These are phyloP conservation scores for Brassica hybrid DNA, from an alignment of 441 rosid species.

Conservation along the genomic window DNA sequence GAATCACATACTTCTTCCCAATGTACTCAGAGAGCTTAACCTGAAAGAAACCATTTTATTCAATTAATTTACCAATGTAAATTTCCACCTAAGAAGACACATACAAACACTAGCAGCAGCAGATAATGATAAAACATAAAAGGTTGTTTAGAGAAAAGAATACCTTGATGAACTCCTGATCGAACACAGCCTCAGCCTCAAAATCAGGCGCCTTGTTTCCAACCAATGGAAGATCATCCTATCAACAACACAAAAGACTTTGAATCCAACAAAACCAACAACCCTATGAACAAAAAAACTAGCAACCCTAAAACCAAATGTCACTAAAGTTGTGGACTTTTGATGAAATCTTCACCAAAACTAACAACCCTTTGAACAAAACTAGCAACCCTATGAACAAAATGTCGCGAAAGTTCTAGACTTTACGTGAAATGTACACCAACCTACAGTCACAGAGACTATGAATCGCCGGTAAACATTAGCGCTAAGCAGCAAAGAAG, in stretches of 20 bases:
- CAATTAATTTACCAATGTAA: constrained; percentile 10
- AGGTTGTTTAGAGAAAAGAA: constrained; percentile 6
- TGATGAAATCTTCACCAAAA: background rate
- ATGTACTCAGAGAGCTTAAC: constrained; percentile 90
- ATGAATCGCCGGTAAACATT: background rate
- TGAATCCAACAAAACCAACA: background rate
- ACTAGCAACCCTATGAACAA: background rate
- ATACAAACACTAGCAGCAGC: background rate
- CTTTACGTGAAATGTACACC: background rate
- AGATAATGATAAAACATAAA: background rate
- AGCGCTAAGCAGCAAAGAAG: background rate
- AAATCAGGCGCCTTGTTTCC: constrained; percentile 90
- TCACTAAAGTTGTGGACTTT: constrained; percentile 7
- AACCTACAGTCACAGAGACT: background rate
- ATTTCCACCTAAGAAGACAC: background rate
- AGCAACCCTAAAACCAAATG: background rate
- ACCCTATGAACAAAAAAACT: background rate
- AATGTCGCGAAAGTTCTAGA: constrained; percentile 16
- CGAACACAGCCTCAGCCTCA: constrained; percentile 96
- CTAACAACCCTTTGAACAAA: background rate
- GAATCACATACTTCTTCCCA: constrained; percentile 95
- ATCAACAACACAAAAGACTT: constrained; percentile 18
- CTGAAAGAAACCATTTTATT: constrained; percentile 53
- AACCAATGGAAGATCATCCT: constrained; percentile 81
- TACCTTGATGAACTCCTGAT: constrained; percentile 93